Base-by-base conservation (phyloP, 352 stramenopile genomes). In the Phytophthora citricola region DNA sequence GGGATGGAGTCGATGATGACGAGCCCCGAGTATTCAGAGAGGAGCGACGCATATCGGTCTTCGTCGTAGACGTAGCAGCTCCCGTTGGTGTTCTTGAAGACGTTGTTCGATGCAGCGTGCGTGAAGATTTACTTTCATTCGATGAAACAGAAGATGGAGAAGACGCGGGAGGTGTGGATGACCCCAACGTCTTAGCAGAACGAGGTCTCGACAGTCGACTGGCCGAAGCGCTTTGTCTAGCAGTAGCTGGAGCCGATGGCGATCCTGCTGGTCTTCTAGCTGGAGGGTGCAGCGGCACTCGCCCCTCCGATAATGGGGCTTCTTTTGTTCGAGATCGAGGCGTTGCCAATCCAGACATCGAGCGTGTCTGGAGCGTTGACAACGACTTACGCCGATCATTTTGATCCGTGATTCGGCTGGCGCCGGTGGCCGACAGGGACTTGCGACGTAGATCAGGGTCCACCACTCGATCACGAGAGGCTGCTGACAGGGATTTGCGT, bases 331-430 rank as follows among this genome's bases (percentile, higher is more conserved):
- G 66, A 15, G 71, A 55, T 51, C 69, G 62, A 36, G 69, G 68
- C 3, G 60, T 57, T 31, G 76, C 45, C 38, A 66, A 56, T 32
- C 58, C 57, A 4, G 73, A 58, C 27, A 67, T 59, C 12, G 58
- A 66, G 2, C 77, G 75, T 32, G 66, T 69, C 17, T 76, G 73
- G 26, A 85, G 58, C 5, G 75, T 83, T 3, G 76, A 83, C 12
- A 85, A 66, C 32, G 78, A 85, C 26, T 79, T 79, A 47, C 78
- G 78, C 1, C 73, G 73, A 36, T 64, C 58, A 43, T 76, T 66
- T 4, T 52, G 38, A 36, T 79, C 63, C 10, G 69, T 45, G 41
- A 67, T 56, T 36, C 51, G 58, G 36, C 66, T 67, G 50, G 55
- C 57, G 26, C 45, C 46, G 1, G 44, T 62, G 51, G 55, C 66